phyloP scores from a whole-genome alignment of 768 basidiomycete species.

The Suillus clintonianus region DNA sequence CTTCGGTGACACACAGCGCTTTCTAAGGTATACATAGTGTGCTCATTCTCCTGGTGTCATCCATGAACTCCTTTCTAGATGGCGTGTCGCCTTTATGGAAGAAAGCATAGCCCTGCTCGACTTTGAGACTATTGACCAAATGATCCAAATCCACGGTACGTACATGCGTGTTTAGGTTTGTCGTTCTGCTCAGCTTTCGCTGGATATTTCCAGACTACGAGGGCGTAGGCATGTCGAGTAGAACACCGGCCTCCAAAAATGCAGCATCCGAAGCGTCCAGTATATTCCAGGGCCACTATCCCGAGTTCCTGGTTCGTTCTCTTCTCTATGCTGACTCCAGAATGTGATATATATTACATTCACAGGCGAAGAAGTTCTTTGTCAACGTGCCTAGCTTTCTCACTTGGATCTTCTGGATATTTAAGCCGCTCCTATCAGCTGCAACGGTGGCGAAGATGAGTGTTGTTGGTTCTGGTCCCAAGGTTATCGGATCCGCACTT shows the following conservation, averaged over 20 bases:
- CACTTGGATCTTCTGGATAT: slow-evolving; percentile 83
- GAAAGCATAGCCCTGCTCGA: slow-evolving; percentile 61
- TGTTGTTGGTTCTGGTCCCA: slow-evolving; percentile 68
- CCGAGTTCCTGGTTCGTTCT: slow-evolving; percentile 66
- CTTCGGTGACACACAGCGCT: slow-evolving; percentile 76
- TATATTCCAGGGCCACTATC: slow-evolving; percentile 78
- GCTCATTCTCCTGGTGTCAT: neutral
- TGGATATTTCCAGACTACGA: slow-evolving; percentile 58
- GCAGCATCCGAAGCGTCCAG: slow-evolving; percentile 74
- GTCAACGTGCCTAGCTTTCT: slow-evolving; percentile 77
- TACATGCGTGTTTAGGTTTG: neutral
- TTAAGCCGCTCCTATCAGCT: slow-evolving; percentile 72
- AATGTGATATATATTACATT: neutral
- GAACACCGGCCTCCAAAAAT: slow-evolving; percentile 74
- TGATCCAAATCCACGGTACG: slow-evolving; percentile 71
- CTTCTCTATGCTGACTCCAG: neutral
- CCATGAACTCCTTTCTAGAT: slow-evolving; percentile 43
- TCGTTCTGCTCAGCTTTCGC: neutral
- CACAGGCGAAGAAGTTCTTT: slow-evolving; percentile 74
- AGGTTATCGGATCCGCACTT: slow-evolving; percentile 60
- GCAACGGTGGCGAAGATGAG: slow-evolving; percentile 81
- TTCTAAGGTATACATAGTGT: slow-evolving; percentile 57
- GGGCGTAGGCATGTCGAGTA: slow-evolving; percentile 64
- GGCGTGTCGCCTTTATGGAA: slow-evolving; percentile 83
- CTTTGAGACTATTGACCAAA: slow-evolving; percentile 72